Percentiles rank a stretch among this genome's conserved stretches.
These are phyloP conservation scores for Botrytis aclada DNA, from an alignment of 2,329 filamentous ascomycete species.

Conservation along the genomic window DNA sequence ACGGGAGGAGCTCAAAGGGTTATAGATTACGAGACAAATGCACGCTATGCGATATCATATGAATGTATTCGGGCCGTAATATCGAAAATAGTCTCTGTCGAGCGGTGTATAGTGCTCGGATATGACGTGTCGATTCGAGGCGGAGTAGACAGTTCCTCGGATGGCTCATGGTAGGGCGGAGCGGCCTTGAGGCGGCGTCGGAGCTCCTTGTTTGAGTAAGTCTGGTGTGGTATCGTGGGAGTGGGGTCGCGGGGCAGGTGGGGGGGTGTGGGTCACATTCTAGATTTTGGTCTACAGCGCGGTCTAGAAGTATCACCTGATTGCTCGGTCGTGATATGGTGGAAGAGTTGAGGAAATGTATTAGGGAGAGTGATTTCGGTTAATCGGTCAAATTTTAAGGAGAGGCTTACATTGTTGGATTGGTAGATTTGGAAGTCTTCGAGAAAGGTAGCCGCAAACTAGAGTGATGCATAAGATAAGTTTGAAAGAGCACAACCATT, in stretches of 20 bases:
- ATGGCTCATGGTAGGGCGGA: background rate
- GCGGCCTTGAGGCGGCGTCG: background rate
- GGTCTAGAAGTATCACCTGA: background rate
- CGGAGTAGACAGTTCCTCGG: background rate
- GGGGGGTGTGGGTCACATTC: background rate
- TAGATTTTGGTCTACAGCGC: background rate
- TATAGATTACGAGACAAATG: background rate
- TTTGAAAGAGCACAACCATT: background rate
- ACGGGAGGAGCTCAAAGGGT: background rate
- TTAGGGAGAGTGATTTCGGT: background rate
- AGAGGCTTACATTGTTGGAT: background rate
- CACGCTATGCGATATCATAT: background rate
- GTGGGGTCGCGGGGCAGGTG: background rate
- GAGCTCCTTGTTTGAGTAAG: background rate
- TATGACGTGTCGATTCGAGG: background rate
- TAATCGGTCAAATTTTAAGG: background rate
- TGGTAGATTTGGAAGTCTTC: background rate
- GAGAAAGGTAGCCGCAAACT: background rate
- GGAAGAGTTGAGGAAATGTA: background rate
- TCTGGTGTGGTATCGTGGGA: too few species aligned
- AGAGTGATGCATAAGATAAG: background rate
- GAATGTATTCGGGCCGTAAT: background rate
- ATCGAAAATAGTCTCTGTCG: background rate
- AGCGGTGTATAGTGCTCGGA: background rate
- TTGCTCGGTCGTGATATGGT: background rate